Evolutionary conservation across 805 yeast genomes (phyloP).

Genomic region (Sporopachydermia lactativora): DNA sequence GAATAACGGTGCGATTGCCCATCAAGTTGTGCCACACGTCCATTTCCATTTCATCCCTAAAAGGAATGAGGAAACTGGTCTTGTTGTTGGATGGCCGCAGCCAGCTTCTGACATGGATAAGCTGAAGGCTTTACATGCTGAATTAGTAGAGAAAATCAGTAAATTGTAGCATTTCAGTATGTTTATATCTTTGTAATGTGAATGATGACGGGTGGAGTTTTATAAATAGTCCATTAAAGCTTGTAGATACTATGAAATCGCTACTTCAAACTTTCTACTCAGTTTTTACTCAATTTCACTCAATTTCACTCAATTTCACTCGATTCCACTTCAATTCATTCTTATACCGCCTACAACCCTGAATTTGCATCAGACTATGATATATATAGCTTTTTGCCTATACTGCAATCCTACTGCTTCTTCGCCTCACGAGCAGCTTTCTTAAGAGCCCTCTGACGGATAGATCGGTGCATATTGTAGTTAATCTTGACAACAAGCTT

Average conservation of each 20-base stretch:
- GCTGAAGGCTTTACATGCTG: conserved; percentile 52
- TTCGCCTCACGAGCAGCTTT: conserved; percentile 40
- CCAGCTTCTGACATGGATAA: conserved; percentile 62
- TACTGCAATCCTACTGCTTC: conserved; percentile 11
- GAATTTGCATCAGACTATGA: too few relatives aligned
- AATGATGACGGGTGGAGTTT: too few relatives aligned
- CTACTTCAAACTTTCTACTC: too few relatives aligned
- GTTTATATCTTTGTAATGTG: too few relatives aligned
- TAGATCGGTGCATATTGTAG: conserved; percentile 60
- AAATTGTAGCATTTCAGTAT: too few relatives aligned
- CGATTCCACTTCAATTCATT: too few relatives aligned
- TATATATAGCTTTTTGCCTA: too few relatives aligned
- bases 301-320: too few relatives aligned
- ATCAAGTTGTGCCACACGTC: conserved; percentile 86
- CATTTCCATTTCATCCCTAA: conserved; percentile 96
- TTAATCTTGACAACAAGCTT: conserved; percentile 55
- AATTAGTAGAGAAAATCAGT: conserved; percentile 29
- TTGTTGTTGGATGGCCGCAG: conserved; percentile 92
- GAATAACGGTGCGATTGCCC: conserved; percentile 91
- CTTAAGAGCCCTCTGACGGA: conserved; percentile 70
- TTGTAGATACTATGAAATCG: too few relatives aligned
- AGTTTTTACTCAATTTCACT: too few relatives aligned
- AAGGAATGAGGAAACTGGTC: conserved; percentile 55
- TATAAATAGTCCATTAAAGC: too few relatives aligned
- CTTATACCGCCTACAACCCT: too few relatives aligned